These are phyloP conservation scores for Acacia pycnantha DNA, from an alignment of 331 rosid species.

Conservation along the genomic window DNA sequence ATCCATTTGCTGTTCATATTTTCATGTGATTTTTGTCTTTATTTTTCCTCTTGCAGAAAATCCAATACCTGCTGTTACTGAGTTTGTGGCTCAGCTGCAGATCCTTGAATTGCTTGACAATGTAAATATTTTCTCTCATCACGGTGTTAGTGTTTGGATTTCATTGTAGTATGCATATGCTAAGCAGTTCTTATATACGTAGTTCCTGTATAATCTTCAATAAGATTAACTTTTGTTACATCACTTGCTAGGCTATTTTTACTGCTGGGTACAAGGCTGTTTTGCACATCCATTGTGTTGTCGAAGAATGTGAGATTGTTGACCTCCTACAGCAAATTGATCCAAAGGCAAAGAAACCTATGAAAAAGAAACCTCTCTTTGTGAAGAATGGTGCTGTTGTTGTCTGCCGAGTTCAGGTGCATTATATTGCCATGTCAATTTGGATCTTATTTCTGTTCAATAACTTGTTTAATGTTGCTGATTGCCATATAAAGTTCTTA, in stretches of 20 bases:
- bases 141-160: background rate
- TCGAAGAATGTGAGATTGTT: conserved; percentile 97
- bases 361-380: conserved; percentile 79
- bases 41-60: conserved; percentile 51
- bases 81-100: conserved; percentile 81
- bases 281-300: conserved; percentile 87
- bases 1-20: background rate
- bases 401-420: conserved; percentile 87
- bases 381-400: conserved; percentile 90
- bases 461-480: conserved; percentile 3
- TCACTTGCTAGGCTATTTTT: conserved; percentile 71
- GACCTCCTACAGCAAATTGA: conserved; percentile 89
- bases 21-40: conserved; percentile 15
- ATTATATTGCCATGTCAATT: conserved; percentile 4
- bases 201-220: background rate
- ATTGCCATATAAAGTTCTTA: background rate
- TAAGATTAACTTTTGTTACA: conserved; percentile 22
- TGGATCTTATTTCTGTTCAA: background rate
- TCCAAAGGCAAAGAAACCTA: conserved; percentile 82
- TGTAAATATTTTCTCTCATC: conserved; percentile 39
- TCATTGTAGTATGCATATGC: background rate
- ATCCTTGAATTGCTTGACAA: conserved; percentile 92
- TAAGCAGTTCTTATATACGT: background rate
- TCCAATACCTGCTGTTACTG: conserved; percentile 67
- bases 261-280: conserved; percentile 98